Evolutionary conservation across 1,139 yeast species (phyloP), one percentile per base, ranked within the genome.

Genomic region (Candida neerlandica): DNA sequence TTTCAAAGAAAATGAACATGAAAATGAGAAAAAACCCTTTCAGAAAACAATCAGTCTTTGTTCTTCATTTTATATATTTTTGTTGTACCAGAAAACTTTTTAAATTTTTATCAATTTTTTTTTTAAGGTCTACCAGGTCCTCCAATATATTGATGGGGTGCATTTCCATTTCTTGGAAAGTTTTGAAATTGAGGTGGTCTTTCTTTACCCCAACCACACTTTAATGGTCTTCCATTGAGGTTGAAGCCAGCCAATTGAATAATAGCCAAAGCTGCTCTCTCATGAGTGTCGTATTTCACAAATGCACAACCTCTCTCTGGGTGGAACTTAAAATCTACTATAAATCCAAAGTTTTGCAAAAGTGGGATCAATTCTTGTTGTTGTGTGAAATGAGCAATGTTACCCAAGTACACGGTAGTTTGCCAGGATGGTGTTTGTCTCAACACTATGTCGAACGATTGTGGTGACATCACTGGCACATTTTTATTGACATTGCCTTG

Each of bases 201-300:
- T 57, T 80, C 86, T 63, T 82, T 87, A 46, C 96, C 96, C 97
- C 97, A 90, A 30, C 96, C 95, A 60, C 92, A 84, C 64, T 85
- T 86, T 63, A 90, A 70, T 30, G 88, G 86, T 64, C 96, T 79
- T 21, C 96, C 96, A 63, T 86, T 85, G 55, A 90, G 71, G 50
- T 78, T 78, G 59, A 82, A 81, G n/a, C 96, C 96, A 18, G 84
- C 80, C 54, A 90, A 73, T 61, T 88, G 94, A 26, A 86, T 87
- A 60, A 90, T 89, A 47, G 96, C 96, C 65, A 88, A 73, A 1
- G 96, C 96, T 4, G 97, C 97, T 54, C 89, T 76, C 61, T 89
- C 96, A 66, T 90, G 97, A 43, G 88, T 78, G 60, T 88, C 96
- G 62, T 85, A 89, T 67, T 86, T 86, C 54, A 88, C 94, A 73